Percentiles rank a stretch among this genome's conserved stretches.
Evolutionary conservation across 2,329 filamentous ascomycete genomes (phyloP).

Genomic region (Fusarium subtropicale): DNA sequence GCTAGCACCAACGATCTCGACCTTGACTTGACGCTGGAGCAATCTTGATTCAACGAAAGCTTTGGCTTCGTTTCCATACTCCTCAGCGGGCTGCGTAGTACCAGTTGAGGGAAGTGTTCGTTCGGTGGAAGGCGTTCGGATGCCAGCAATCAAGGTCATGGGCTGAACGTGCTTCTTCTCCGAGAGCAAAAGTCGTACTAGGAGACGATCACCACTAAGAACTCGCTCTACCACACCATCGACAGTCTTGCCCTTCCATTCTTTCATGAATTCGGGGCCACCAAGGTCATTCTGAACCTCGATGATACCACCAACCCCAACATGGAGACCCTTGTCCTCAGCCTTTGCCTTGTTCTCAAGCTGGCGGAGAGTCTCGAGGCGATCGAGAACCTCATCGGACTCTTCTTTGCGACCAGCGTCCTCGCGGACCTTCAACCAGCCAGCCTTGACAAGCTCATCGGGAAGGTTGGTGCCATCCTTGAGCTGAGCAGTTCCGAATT

Average conservation of each 20-base stretch:
- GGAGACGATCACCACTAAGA: conserved; percentile 88
- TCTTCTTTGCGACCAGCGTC: conserved; percentile 95
- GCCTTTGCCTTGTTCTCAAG: conserved; percentile 82
- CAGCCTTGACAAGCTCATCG: conserved; percentile 85
- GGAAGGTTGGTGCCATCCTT: conserved; percentile 82
- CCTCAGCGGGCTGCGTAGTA: conserved; percentile 85
- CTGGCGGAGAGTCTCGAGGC: conserved; percentile 81
- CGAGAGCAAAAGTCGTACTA: conserved; percentile 82
- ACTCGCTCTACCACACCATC: conserved; percentile 92
- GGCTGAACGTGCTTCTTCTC: conserved; percentile 90
- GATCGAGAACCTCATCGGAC: conserved; percentile 75
- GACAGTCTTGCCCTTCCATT: conserved; percentile 86
- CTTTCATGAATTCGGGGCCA: conserved; percentile 81
- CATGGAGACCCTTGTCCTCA: conserved; percentile 86
- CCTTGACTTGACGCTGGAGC: conserved; percentile 85
- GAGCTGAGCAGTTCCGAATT: conserved; percentile 86
- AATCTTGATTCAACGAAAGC: conserved; percentile 87
- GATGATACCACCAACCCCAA: conserved; percentile 72
- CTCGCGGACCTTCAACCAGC: conserved; percentile 93
- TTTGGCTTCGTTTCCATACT: conserved; percentile 89
- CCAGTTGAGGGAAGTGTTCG: conserved; percentile 82
- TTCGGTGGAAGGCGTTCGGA: conserved; percentile 90
- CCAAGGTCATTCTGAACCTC: conserved; percentile 85
- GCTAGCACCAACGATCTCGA: conserved; percentile 86
- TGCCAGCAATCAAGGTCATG: conserved; percentile 87